Conservation (phyloP, 1,284 basidiomycete species). For the Cryptococcus sp. region DNA sequence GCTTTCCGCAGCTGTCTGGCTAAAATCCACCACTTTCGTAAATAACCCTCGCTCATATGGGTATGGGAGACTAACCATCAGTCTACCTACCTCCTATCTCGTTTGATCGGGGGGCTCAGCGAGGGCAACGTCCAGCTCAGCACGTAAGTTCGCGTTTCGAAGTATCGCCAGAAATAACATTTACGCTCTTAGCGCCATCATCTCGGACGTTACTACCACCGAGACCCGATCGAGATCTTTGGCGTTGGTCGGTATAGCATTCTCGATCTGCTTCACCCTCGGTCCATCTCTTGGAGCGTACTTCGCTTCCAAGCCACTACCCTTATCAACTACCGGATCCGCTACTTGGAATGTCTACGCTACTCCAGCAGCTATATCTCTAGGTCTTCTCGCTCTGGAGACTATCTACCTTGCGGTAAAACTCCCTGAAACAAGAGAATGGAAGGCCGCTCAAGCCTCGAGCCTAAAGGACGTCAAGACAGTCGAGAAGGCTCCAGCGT, state of each 20-base stretch:
- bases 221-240: conserved; percentile 72
- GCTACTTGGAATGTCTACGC: conserved; percentile 75
- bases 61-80: conserved; percentile 4
- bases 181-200: conserved; percentile 83
- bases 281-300: conserved; percentile 55
- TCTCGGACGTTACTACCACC: conserved; percentile 78
- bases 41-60: conserved; percentile 1
- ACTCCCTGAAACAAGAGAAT: conserved; percentile 58
- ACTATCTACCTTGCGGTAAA: conserved; percentile 64
- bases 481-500: conserved; percentile 14
- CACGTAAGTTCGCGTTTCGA: conserved; percentile 35
- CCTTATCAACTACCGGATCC: conserved; percentile 7
- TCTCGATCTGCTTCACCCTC: conserved; percentile 79
- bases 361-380: conserved; percentile 69
- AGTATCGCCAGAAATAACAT: neutral
- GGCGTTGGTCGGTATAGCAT: conserved; percentile 88
- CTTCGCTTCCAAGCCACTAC: conserved; percentile 45
- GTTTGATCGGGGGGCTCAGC: conserved; percentile 79
- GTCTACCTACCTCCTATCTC: conserved; percentile 73
- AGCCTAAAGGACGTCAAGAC: conserved; percentile 4
- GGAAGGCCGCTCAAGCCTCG: conserved; percentile 13
- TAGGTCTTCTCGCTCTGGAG: conserved; percentile 64
- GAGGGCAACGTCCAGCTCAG: conserved; percentile 60
- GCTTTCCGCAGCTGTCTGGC: conserved; percentile 77
- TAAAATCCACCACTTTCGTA: conserved; percentile 73